Base-by-base conservation (phyloP, 352 stramenopile species). In the Aphanomyces stellatus region DNA sequence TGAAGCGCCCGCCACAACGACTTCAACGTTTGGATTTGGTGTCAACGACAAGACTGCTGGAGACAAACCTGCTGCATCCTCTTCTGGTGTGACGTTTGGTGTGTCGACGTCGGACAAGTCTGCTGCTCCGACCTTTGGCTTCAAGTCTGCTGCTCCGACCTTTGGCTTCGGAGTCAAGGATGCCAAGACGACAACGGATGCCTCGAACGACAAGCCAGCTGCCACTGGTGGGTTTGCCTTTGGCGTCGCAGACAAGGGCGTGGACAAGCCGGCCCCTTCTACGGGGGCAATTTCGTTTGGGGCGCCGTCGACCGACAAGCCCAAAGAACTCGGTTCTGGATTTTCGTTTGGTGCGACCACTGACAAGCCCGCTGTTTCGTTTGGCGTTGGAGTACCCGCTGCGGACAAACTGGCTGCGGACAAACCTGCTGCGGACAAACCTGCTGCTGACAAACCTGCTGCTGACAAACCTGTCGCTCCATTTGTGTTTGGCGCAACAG, bases 201-300 rank as follows among this genome's bases (percentile, higher is more conserved):
- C n/a, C 19, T 22, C 46, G 27, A 2, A 11, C 19, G 37, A 46
- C 37, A 46, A 46, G 37, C 37, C 37, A 46, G 37, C 37, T 46
- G 19, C 37, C 37, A 22, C 25, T n/a, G n/a, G n/a, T n/a, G n/a
- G n/a, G 37, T 65, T 65, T 37, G 35, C 35, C 35, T 70, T 70
- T 59, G 43, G 51, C 3, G 51, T 43, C 13, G 7, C 62, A 2
- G 46, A 11, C 49, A 22, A 57, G n/a, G n/a, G n/a, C n/a, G n/a
- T n/a, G n/a, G n/a, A n/a, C n/a, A n/a, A n/a, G n/a, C n/a, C 65
- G 53, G 48, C 62, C 27, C 48, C 59, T 6, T 10, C 43, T 22
- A 15, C 53, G 76, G 33, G 75, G 6, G 65, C 72, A 25, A 87
- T 90, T 31, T 76, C 70, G 27, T 90, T 91, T 35, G 77, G 79